phyloP scores from a whole-genome alignment of 1,284 basidiomycete species.

The Leucoagaricus sp. region DNA sequence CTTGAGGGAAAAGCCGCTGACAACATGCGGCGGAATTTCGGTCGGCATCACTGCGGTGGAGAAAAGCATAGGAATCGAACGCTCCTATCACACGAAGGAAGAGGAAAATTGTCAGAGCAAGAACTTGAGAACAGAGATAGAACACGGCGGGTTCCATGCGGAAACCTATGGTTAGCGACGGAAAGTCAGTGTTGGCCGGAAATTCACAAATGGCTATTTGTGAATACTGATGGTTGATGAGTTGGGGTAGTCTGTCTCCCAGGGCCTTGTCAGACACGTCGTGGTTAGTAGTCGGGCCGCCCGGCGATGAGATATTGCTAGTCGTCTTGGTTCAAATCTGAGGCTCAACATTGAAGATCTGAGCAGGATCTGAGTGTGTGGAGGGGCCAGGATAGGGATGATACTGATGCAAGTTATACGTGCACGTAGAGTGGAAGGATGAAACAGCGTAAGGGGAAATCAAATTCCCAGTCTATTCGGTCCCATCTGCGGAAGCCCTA shows the following conservation, averaged over 20 bases:
- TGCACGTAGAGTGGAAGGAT: conserved; percentile 1
- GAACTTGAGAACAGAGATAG: not conserved
- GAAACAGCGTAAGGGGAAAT: not conserved
- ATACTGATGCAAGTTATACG: too few species aligned
- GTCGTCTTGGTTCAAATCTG: too few species aligned
- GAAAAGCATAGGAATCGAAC: not conserved
- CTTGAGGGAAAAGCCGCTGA: not conserved
- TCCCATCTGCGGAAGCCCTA: too few species aligned
- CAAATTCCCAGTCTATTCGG: not conserved
- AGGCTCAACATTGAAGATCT: too few species aligned
- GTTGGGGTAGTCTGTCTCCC: not conserved
- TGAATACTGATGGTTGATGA: conserved; percentile 2
- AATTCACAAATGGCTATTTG: not conserved
- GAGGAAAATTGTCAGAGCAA: not conserved
- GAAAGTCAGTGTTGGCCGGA: not conserved
- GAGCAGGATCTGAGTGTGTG: too few species aligned
- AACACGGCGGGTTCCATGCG: not conserved
- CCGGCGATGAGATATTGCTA: too few species aligned
- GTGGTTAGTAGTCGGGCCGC: not conserved
- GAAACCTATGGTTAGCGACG: not conserved
- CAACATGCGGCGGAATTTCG: not conserved
- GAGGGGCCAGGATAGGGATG: too few species aligned
- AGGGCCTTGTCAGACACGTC: not conserved
- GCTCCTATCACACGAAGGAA: not conserved
- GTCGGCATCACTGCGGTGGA: not conserved